Base-by-base conservation (phyloP, 768 basidiomycete genomes). In the Boletus rubescentipes region DNA sequence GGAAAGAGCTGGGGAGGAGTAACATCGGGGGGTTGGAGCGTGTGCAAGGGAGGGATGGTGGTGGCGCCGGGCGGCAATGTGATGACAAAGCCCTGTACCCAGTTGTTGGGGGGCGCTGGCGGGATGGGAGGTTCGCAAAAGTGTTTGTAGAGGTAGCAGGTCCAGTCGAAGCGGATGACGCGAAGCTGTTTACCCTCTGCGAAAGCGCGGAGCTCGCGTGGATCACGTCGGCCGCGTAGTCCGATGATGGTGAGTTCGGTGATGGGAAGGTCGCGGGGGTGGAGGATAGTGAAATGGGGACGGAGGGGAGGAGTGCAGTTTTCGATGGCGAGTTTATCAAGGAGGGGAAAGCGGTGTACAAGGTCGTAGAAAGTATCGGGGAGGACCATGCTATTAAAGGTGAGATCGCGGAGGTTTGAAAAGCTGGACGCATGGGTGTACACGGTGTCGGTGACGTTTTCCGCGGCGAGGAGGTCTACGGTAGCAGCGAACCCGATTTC, bases 91-190 rank as follows among this genome's bases (percentile, higher is more conserved):
- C 51, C 57, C 16, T 53, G 63, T 21, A 36, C 49, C 63, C 49
- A 58, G 45, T 57, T 61, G 53, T 53, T 60, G 20, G 35, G 46
- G 1, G 42, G 41, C 2, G 35, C 23, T 1, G 23, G 49, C 0
- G 35, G 41, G 26, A 18, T 18, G 45, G 41, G 57, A 1, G 42
- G 14, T 18, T 59, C 55, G 8, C 40, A 59, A 58, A 61, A 70
- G 39, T 61, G 61, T 16, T 66, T 66, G 60, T 77, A 72, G 16
- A 77, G 70, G 40, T 73, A 71, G 18, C 73, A 73, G 2, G 70
- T 73, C 63, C 70, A 75, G 60, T 79, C 78, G 44, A 80, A 68
- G 43, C 72, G 73, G n/a, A 80, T 64, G n/a, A 68, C 65, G 14
- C 68, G 72, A 18, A 80, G 68, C 3, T 68, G 66, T 11, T 64